Percentiles rank a stretch among this genome's conserved stretches.
Evolutionary conservation across 176 grass and related monocot species (phyloP).

Genomic region (Panicum miliaceum): DNA sequence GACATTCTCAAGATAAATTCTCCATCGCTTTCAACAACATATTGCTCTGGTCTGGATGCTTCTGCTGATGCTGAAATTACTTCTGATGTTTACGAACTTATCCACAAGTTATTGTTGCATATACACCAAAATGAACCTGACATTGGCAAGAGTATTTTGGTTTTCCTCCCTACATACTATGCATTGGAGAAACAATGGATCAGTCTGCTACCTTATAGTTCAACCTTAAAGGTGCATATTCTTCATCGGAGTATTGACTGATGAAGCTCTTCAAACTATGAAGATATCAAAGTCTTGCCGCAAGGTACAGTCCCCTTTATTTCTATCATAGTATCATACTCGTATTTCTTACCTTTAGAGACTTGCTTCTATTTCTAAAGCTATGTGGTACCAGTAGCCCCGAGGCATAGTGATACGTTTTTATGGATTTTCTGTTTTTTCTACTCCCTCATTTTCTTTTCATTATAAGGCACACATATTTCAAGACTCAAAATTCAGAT

Average conservation of each 20-base stretch:
- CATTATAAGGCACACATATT: not conserved
- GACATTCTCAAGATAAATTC: constrained; percentile 66
- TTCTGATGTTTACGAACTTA: constrained; percentile 62
- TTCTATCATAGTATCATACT: not conserved
- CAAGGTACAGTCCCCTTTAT: constrained; percentile 52
- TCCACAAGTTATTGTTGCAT: constrained; percentile 74
- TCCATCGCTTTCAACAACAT: constrained; percentile 55
- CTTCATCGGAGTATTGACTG: constrained; percentile 88
- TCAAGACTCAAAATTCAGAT: not conserved
- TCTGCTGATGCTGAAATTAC: constrained; percentile 66
- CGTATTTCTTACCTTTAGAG: constrained; percentile 21
- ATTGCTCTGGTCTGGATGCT: constrained; percentile 44
- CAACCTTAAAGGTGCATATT: constrained; percentile 81
- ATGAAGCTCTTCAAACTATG: constrained; percentile 89
- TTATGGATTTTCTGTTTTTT: constrained; percentile 8
- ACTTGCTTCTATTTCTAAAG: not conserved
- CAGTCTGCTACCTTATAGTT: constrained; percentile 50
- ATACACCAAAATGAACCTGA: constrained; percentile 72
- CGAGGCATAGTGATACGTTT: not conserved
- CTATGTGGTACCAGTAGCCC: not conserved
- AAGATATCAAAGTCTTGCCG: constrained; percentile 62
- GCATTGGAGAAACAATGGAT: constrained; percentile 91
- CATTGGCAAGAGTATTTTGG: constrained; percentile 85
- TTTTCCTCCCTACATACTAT: constrained; percentile 94
- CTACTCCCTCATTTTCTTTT: not conserved